A percentile compares a stretch with the other conserved stretches of the same genome.
These are phyloP conservation scores for Annona squamosa DNA, from an alignment of 164 flowering plant species.

Conservation along the genomic window DNA sequence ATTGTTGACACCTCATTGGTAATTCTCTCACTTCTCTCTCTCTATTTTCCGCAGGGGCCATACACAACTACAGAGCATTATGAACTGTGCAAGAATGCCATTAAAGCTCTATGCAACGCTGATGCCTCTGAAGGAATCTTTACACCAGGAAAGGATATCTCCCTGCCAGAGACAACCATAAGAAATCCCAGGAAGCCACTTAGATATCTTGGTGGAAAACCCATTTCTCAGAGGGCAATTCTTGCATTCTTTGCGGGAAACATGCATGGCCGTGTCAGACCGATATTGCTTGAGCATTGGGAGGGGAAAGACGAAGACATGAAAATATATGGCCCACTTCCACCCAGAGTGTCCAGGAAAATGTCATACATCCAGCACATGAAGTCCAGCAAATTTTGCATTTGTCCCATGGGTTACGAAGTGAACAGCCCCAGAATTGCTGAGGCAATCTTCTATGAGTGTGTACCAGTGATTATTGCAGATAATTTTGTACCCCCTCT, in stretches of 20 bases:
- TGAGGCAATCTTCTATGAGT: conserved; percentile 21
- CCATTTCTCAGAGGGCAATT: conserved; percentile 15
- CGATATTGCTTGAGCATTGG: conserved; percentile 14
- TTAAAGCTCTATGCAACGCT: conserved; percentile 26
- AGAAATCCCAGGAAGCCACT: conserved; percentile 19
- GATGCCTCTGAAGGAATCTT: conserved; percentile 21
- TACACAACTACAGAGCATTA: conserved; percentile 18
- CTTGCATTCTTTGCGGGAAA: conserved; percentile 26
- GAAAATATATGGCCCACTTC: conserved; percentile 23
- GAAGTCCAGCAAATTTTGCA: conserved; percentile 24
- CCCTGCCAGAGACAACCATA: conserved; percentile 22
- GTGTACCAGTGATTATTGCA: conserved; percentile 23
- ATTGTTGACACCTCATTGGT: not conserved
- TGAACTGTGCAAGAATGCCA: conserved; percentile 18
- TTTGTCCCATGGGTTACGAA: conserved; percentile 24
- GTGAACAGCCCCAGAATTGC: conserved; percentile 22
- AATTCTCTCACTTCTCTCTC: not conserved
- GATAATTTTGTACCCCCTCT: conserved; percentile 24
- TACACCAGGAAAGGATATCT: conserved; percentile 14
- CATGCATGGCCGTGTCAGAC: conserved; percentile 24
- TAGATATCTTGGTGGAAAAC: conserved; percentile 20
- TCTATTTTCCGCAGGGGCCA: conserved; percentile 13
- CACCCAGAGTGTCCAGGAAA: conserved; percentile 10
- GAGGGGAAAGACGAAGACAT: conserved; percentile 19
- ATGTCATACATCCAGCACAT: conserved; percentile 18